Percentiles rank a stretch among this genome's conserved stretches.
These are phyloP conservation scores for Penicillium sp. DNA, from an alignment of 2,329 filamentous ascomycete genomes.

Conservation along the genomic window DNA sequence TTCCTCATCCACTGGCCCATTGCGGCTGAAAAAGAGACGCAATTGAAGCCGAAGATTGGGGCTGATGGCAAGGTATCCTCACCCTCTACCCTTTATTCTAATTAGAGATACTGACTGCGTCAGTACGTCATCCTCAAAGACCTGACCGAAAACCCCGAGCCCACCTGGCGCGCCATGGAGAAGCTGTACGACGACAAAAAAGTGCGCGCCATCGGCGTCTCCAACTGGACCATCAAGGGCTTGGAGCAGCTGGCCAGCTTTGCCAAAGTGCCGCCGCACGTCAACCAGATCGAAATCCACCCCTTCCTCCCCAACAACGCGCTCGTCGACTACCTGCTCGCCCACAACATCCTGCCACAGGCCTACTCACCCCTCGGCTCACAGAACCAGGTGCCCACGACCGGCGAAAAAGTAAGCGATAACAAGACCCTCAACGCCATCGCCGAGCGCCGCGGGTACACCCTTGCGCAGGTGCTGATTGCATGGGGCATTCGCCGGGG, in stretches of 20 bases:
- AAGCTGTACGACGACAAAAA: conserved; percentile 57
- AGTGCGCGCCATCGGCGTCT: conserved; percentile 69
- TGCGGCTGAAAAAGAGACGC: conserved; percentile 48
- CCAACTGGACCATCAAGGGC: conserved; percentile 63
- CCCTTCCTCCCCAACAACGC: conserved; percentile 46
- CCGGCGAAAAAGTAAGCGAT: conserved; percentile 62
- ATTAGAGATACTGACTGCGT: too few relatives aligned
- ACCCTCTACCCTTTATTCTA: background rate
- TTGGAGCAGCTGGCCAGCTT: conserved; percentile 44
- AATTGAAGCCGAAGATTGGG: conserved; percentile 47
- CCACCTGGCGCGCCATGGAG: conserved; percentile 66
- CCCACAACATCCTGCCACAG: conserved; percentile 37
- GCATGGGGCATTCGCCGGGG: conserved; percentile 64
- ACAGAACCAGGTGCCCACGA: conserved; percentile 65
- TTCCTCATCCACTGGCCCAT: conserved; percentile 57
- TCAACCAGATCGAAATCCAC: conserved; percentile 47
- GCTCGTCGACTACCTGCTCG: conserved; percentile 41
- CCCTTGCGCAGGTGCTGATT: conserved; percentile 59
- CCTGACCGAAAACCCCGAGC: conserved; percentile 60
- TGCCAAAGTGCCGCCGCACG: conserved; percentile 40
- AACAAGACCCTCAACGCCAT: conserved; percentile 58
- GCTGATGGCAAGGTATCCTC: conserved; percentile 47
- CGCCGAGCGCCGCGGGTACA: conserved; percentile 55
- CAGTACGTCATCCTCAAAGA: conserved; percentile 61
- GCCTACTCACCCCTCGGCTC: conserved; percentile 53